Conservation (phyloP, 805 yeast genomes). For the Teunomyces pallodes region DNA sequence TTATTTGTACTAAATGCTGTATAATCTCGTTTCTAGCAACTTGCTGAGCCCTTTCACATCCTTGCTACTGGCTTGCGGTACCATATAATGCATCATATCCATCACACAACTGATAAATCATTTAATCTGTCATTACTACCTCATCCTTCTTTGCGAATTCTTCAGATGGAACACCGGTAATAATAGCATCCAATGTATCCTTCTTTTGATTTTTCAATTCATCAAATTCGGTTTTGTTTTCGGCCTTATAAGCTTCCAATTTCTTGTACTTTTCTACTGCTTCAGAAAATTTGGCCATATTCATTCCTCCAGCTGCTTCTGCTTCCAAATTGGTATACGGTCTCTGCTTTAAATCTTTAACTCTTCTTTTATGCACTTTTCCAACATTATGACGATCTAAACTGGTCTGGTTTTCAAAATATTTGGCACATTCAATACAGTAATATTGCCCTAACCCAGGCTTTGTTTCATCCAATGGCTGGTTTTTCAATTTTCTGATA, state of each 20-base stretch:
- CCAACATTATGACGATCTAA: conserved; percentile 69
- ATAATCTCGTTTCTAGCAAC: neutral
- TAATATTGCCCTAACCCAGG: conserved; percentile 95
- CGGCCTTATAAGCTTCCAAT: conserved; percentile 33
- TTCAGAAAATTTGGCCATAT: conserved; percentile 62
- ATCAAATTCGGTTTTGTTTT: conserved; percentile 46
- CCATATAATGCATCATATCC: neutral
- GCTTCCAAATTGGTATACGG: conserved; percentile 89
- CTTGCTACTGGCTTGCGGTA: neutral
- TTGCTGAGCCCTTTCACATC: neutral
- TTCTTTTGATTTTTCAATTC: conserved; percentile 33
- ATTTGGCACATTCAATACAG: conserved; percentile 91
- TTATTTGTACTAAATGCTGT: conserved; percentile 1
- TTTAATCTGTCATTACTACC: neutral
- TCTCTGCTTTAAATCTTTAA: conserved; percentile 66
- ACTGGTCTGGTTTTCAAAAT: conserved; percentile 76
- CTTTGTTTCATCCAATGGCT: conserved; percentile 81
- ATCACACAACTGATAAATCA: neutral
- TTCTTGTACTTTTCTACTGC: conserved; percentile 61
- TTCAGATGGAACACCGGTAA: conserved; percentile 11
- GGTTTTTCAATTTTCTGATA: conserved; percentile 68
- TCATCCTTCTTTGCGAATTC: conserved; percentile 4
- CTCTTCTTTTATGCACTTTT: conserved; percentile 84
- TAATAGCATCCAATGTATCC: conserved; percentile 34
- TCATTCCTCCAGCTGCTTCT: conserved; percentile 85